These are phyloP conservation scores for Gynochthodes officinalis DNA, from an alignment of 257 asterid species.

Conservation along the genomic window DNA sequence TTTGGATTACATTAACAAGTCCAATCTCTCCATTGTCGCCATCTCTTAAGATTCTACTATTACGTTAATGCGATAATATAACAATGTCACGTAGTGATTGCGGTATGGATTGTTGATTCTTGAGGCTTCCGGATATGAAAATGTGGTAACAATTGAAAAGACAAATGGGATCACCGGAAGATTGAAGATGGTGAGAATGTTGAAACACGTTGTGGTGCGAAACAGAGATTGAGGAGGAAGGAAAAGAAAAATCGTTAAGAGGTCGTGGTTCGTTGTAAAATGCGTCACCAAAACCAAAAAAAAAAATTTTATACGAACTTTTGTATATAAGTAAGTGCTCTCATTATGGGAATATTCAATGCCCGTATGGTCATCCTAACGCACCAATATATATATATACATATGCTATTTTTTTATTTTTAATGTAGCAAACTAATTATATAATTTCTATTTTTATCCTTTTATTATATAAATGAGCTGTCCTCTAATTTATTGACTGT, in stretches of 20 bases:
- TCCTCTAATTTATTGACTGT: too few species aligned
- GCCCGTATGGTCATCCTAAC: too few species aligned
- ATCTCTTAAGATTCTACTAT: constrained; percentile 21
- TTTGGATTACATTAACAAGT: constrained; percentile 77
- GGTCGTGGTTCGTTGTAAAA: not conserved
- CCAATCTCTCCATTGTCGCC: constrained; percentile 98
- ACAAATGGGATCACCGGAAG: constrained; percentile 3
- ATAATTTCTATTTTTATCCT: too few species aligned
- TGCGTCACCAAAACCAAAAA: too few species aligned
- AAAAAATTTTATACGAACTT: too few species aligned
- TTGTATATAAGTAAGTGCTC: too few species aligned
- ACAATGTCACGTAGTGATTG: not conserved
- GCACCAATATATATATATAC: too few species aligned
- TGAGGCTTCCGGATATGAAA: not conserved
- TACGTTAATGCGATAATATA: not conserved
- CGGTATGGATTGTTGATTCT: not conserved
- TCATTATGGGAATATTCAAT: too few species aligned
- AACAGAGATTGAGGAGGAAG: not conserved
- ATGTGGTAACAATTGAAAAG: not conserved
- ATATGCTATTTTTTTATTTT: too few species aligned
- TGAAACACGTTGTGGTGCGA: not conserved
- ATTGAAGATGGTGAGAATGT: not conserved
- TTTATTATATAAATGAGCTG: too few species aligned
- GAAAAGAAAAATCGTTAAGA: constrained; percentile 6
- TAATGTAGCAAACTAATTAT: too few species aligned